Evolutionary conservation across 495 filamentous ascomycete species (phyloP).

Genomic region (Aspergillus olivimuriae): DNA sequence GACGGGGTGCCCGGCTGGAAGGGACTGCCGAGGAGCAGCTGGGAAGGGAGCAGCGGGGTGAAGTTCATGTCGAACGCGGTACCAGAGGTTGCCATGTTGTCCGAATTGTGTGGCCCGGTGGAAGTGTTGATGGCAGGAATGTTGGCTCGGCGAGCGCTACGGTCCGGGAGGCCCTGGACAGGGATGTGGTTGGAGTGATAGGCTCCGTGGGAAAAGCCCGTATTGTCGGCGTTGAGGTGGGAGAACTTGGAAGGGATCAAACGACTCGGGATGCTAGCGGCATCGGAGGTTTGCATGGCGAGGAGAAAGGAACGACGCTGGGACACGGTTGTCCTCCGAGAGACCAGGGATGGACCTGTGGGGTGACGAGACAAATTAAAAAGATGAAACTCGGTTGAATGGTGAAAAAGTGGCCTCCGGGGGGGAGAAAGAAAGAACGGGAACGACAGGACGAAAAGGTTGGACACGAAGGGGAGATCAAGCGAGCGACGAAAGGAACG

Average conservation of each 20-base stretch:
- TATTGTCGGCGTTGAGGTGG: slow-evolving; percentile 58
- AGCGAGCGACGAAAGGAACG: no score
- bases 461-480: no score
- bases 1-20: slow-evolving; percentile 93
- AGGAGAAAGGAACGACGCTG: slow-evolving; percentile 38
- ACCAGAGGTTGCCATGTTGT: slow-evolving; percentile 79
- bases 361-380: no score
- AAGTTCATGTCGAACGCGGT: slow-evolving; percentile 97
- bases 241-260: slow-evolving; percentile 59
- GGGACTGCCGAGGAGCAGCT: slow-evolving; percentile 89
- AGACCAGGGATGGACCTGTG: no score
- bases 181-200: slow-evolving; percentile 72
- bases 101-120: slow-evolving; percentile 47
- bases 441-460: no score
- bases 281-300: slow-evolving; percentile 81
- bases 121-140: slow-evolving; percentile 90
- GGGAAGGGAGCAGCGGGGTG: slow-evolving; percentile 88
- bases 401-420: no score
- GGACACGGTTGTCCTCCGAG: slow-evolving; percentile 67
- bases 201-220: slow-evolving; percentile 85
- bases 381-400: no score
- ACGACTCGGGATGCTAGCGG: slow-evolving; percentile 50
- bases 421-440: no score
- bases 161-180: slow-evolving; percentile 66
- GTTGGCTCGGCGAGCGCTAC: slow-evolving; percentile 75